Evolutionary conservation across 1,139 yeast species (phyloP).

Genomic region (Fermentozyma sake): DNA sequence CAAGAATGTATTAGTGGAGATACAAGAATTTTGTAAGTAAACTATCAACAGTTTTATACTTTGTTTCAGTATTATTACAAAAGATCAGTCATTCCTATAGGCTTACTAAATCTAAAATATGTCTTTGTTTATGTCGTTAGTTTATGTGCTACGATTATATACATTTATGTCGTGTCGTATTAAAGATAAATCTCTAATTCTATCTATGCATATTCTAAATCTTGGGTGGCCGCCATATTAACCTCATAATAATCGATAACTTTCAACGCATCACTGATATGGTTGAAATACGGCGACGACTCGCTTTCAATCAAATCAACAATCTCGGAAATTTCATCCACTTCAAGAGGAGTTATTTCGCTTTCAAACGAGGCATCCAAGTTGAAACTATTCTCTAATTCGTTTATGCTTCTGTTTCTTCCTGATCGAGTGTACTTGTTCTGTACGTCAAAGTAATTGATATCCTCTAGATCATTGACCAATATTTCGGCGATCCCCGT

Average conservation of each 20-base stretch:
- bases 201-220: too few relatives aligned
- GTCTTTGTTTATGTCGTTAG: too few relatives aligned
- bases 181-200: too few relatives aligned
- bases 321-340: conserved; percentile 1
- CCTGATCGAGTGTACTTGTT: conserved; percentile 1
- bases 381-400: background rate
- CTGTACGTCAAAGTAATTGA: conserved; percentile 27
- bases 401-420: conserved; percentile 3
- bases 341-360: conserved; percentile 2
- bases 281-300: conserved; percentile 32
- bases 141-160: too few relatives aligned
- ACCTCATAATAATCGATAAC: conserved; percentile 37
- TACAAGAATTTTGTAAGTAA: too few relatives aligned
- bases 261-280: conserved; percentile 40
- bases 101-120: too few relatives aligned
- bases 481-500: conserved; percentile 32
- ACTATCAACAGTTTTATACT: too few relatives aligned
- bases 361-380: background rate
- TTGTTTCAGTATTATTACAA: too few relatives aligned
- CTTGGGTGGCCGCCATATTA: conserved; percentile 3
- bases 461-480: conserved; percentile 20
- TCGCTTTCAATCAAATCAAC: conserved; percentile 18
- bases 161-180: too few relatives aligned
- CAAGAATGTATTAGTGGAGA: too few relatives aligned
- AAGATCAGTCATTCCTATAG: too few relatives aligned